These are phyloP conservation scores for Diaporthe batatas DNA, from an alignment of 2,329 filamentous ascomycete species.

Conservation along the genomic window DNA sequence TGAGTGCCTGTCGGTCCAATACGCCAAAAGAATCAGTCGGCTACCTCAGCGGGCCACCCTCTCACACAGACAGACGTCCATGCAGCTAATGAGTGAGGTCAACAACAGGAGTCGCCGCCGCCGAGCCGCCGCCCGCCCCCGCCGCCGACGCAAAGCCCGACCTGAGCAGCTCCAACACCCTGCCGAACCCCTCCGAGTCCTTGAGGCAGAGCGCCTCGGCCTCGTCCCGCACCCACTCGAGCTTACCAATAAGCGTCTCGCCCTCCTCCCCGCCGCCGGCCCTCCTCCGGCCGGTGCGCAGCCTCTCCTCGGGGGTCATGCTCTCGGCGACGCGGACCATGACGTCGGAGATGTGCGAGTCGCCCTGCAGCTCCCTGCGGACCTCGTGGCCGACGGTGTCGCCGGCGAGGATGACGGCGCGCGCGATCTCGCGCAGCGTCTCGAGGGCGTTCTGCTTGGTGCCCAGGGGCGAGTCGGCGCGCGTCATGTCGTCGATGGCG, in stretches of 20 bases:
- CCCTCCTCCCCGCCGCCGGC: neutral
- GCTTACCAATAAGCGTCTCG: no score
- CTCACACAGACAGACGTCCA: neutral
- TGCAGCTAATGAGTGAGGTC: neutral
- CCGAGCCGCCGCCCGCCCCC: neutral
- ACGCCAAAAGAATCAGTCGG: neutral
- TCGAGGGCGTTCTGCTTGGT: slow-evolving; percentile 40
- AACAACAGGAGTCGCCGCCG: neutral
- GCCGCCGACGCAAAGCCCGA: neutral
- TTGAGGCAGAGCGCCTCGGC: neutral
- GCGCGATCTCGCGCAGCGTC: slow-evolving; percentile 42
- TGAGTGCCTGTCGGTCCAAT: neutral
- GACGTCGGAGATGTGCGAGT: slow-evolving; percentile 29
- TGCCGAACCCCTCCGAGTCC: neutral
- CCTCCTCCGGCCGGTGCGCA: neutral
- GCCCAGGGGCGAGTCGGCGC: slow-evolving; percentile 18
- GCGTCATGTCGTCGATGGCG: slow-evolving; percentile 32
- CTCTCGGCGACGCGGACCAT: slow-evolving; percentile 27
- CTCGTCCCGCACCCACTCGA: neutral
- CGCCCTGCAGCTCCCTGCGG: slow-evolving; percentile 22
- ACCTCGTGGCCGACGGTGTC: slow-evolving; percentile 31
- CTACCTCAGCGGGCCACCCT: no score
- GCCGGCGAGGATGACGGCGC: slow-evolving; percentile 31
- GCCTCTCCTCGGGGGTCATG: slow-evolving; percentile 35
- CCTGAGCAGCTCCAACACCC: slow-evolving; percentile 20